Evolutionary conservation across 148 eudicot genomes (phyloP), one percentile per base, ranked within the genome.

Genomic region (Amaranthus hypochondriacus): DNA sequence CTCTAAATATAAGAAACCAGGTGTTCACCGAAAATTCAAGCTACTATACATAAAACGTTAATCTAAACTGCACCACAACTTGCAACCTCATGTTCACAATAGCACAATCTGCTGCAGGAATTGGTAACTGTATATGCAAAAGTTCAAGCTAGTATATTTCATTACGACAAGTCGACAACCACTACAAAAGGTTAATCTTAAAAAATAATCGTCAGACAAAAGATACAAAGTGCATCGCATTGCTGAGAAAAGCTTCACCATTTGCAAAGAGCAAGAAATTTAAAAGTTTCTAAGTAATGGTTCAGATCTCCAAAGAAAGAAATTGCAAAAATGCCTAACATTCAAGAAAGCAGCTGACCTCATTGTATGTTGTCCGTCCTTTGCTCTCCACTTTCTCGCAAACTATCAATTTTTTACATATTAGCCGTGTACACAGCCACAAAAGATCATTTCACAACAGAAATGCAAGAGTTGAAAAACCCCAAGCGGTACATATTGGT

Each of bases 381-480:
- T 91, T 94, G 96, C 97, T 91, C 84, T 94, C 91, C 80, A 94
- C 98, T 82, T 94, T 94, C 89, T 94, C 93, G 52, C 98, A 94
- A 56, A 94, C 98, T 94, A 58, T 28, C 56, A 73, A 77, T 21
- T 43, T 81, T 81, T 18, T 69, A 69, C 64, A 66, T 49, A 46
- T 49, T 69, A 68, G 80, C 58, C 51, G 66, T 47, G 56, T 39
- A 65, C 48, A 64, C 73, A 84, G 72, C n/a, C 56, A 64, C 60
- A 28, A 28, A 66, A 57, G 6, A 7, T 44, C 43, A 60, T 44
- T 28, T 54, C 28, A 72, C 55, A 51, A 8, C 54, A 52, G 15
- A 66, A 48, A 51, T 12, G 18, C 70, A 74, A 11, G 13, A 69
- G n/a, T 49, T 57, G 4, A 67, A 55, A 59, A 11, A 28, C 49